Base-by-base conservation (phyloP, 257 asterid species). In the Gentiana dahurica region DNA sequence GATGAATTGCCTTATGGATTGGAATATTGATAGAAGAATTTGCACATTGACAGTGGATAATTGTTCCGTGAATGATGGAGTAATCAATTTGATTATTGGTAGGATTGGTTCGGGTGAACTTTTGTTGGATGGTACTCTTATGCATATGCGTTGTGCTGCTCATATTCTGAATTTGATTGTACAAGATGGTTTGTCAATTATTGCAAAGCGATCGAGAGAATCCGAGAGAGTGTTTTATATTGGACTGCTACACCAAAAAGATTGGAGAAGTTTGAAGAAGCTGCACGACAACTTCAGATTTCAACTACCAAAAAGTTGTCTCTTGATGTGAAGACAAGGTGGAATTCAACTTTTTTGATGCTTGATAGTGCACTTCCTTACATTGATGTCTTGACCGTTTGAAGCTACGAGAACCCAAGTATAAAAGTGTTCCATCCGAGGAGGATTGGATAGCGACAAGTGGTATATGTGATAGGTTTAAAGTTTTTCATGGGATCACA, bases 111-210 rank as follows among this genome's bases (percentile, higher is more conserved):
- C 43, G 13, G 24, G 10, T 3, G 32, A 4, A 4, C 0, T 62
- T 4, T 2, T 4, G 1, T 11, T 34, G 6, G 53, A 10, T 13
- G 66, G 60, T 1, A 53, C 43, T 12, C 43, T 53, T 8, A 52
- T 34, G 11, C 53, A 34, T 24, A 24, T 24, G 24, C 34, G 37
- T 41, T 61, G 59, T 61, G 43, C 47, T 62, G 54, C 67, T 1
- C 53, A 63, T 47, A 54, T 53, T 54, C 53, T 63, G 8, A 62
- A 62, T 52, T 53, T 61, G 9, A 50, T 61, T 51, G 51, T 61
- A 13, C 8, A 61, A 61, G 65, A 51, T 39, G 24, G 46, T 2
- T 62, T 62, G 32, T 34, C 10, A 3, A 6, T 8, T 10, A 44
- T 62, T 24, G 66, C 6, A 1, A 8, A 4, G 0, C 12, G 34